Evolutionary conservation across 345 rosid genomes (phyloP).

Genomic region (Leavenworthia alabamica): DNA sequence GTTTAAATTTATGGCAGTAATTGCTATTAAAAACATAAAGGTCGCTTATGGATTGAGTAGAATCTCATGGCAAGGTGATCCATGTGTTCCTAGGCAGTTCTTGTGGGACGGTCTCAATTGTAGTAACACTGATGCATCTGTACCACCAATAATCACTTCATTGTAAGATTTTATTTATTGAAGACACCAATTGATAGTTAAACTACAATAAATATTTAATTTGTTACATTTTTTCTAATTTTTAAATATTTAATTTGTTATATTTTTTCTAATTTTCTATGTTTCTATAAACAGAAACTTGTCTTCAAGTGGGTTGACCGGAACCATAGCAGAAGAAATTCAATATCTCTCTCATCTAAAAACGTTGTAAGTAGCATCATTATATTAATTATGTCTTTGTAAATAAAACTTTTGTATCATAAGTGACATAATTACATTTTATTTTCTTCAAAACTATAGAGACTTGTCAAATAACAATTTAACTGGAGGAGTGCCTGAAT

Average conservation of each 20-base stretch:
- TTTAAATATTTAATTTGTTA: too few species aligned
- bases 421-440: too few species aligned
- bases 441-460: slow-evolving; percentile 25
- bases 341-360: slow-evolving; percentile 24
- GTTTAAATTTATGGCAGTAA: slow-evolving; percentile 22
- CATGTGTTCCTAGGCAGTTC: slow-evolving; percentile 36
- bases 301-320: slow-evolving; percentile 35
- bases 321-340: slow-evolving; percentile 21
- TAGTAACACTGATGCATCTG: neutral
- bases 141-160: slow-evolving; percentile 25
- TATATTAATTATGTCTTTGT: too few species aligned
- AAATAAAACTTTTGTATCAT: too few species aligned
- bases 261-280: neutral
- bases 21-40: slow-evolving; percentile 35
- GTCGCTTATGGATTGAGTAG: slow-evolving; percentile 21
- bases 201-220: neutral
- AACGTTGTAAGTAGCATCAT: slow-evolving; percentile 38
- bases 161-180: neutral
- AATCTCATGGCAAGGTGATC: slow-evolving; percentile 61
- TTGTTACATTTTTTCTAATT: neutral
- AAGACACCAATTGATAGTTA: too few species aligned
- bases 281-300: slow-evolving; percentile 20
- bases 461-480: slow-evolving; percentile 49
- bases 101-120: slow-evolving; percentile 45
- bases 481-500: slow-evolving; percentile 36